Conservation (phyloP, 805 yeast species). For the Metschnikowia orientalis region DNA sequence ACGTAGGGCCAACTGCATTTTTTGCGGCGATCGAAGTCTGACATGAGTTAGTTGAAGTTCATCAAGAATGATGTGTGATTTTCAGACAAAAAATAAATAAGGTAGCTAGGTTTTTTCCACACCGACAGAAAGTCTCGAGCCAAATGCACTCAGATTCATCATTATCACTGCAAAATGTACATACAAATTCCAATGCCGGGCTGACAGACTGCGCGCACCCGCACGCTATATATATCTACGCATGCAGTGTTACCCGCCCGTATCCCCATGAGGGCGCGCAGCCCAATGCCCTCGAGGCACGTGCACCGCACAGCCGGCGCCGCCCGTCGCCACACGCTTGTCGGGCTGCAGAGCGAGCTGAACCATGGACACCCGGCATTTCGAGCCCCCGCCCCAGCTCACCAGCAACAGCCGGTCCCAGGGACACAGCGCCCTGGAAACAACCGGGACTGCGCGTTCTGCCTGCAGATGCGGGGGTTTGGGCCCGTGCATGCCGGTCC, state of each 20-base stretch:
- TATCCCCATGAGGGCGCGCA: too few species aligned
- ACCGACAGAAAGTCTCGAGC: conserved; percentile 96
- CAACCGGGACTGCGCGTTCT: too few species aligned
- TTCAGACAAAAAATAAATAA: conserved; percentile 43
- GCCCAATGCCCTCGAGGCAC: too few species aligned
- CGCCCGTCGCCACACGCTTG: too few species aligned
- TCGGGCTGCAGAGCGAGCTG: too few species aligned
- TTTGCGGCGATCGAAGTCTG: background rate
- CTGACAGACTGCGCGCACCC: background rate
- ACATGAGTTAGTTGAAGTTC: background rate
- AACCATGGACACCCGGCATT: too few species aligned
- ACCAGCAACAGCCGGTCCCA: too few species aligned
- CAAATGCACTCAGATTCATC: conserved; percentile 99
- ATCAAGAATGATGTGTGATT: conserved; percentile 5
- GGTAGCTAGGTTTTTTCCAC: conserved; percentile 99
- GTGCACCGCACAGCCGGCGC: background rate
- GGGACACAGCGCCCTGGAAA: too few species aligned
- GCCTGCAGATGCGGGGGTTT: too few species aligned
- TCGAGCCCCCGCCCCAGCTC: too few species aligned
- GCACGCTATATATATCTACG: conserved; percentile 4
- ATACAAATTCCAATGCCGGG: conserved; percentile 2
- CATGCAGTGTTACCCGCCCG: conserved; percentile 8
- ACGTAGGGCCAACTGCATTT: too few species aligned
- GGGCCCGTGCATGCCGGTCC: too few species aligned
- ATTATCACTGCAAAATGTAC: conserved; percentile 27